Percentiles rank a stretch among this genome's conserved stretches.
These are phyloP conservation scores for Sphagnum fallax DNA, from an alignment of 228 moss, liverwort and hornwort species.

Conservation along the genomic window DNA sequence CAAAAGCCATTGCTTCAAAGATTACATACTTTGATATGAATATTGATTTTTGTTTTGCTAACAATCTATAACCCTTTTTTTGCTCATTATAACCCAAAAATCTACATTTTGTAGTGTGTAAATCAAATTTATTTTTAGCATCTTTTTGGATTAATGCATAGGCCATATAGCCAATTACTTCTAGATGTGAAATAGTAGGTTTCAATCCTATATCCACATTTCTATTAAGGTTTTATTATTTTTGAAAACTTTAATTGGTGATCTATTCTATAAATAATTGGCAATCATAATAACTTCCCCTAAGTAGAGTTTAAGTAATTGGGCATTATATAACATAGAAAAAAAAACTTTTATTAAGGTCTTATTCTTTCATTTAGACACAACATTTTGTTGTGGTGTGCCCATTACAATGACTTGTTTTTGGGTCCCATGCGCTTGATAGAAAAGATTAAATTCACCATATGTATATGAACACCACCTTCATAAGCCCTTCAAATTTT, in stretches of 20 bases:
- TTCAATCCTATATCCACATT: background rate
- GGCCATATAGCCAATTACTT: background rate
- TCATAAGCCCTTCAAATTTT: background rate
- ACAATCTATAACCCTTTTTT: too few relatives aligned
- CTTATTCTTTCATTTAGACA: background rate
- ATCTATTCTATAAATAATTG: background rate
- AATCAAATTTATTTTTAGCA: too few relatives aligned
- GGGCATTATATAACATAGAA: background rate
- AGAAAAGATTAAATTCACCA: background rate
- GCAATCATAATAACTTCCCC: background rate
- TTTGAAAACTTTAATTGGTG: background rate
- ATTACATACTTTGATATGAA: too few relatives aligned
- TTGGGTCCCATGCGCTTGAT: background rate
- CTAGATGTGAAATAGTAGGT: background rate
- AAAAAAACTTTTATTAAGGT: background rate
- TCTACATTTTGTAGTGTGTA: too few relatives aligned
- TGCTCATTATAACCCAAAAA: too few relatives aligned
- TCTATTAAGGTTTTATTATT: background rate
- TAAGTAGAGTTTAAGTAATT: background rate
- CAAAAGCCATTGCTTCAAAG: too few relatives aligned
- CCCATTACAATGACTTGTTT: background rate
- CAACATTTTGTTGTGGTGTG: slow-evolving; percentile 1
- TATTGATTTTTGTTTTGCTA: too few relatives aligned
- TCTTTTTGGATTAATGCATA: too few relatives aligned
- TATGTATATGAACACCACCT: background rate